phyloP scores from a whole-genome alignment of 345 rosid species.

The Syzygium grande region DNA sequence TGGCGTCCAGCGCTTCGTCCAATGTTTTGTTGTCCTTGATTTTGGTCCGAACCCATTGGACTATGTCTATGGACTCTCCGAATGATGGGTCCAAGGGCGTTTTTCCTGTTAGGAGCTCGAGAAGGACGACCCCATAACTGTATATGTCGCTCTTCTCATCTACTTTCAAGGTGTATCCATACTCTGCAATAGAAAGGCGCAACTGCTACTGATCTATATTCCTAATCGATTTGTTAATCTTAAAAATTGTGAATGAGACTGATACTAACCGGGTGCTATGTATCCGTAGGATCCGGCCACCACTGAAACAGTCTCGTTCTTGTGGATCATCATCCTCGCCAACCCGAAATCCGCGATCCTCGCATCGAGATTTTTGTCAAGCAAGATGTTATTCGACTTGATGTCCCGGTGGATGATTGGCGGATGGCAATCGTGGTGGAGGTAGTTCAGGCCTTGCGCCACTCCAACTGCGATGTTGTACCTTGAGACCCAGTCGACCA shows the following conservation, averaged over 20 bases:
- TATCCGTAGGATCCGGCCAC: slow-evolving; percentile 94
- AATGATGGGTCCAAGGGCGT: slow-evolving; percentile 74
- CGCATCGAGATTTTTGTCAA: slow-evolving; percentile 62
- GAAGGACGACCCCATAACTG: slow-evolving; percentile 68
- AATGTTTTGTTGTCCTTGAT: slow-evolving; percentile 38
- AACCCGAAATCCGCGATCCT: slow-evolving; percentile 88
- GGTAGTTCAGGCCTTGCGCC: slow-evolving; percentile 80
- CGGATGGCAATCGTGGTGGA: slow-evolving; percentile 79
- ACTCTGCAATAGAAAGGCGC: slow-evolving; percentile 32
- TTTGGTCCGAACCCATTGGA: slow-evolving; percentile 59
- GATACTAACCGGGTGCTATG: slow-evolving; percentile 66
- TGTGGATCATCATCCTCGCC: slow-evolving; percentile 77
- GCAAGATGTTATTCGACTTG: slow-evolving; percentile 81
- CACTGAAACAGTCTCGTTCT: slow-evolving; percentile 82
- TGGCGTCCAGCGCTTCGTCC: slow-evolving; percentile 54
- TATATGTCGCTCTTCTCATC: slow-evolving; percentile 90
- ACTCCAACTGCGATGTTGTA: slow-evolving; percentile 81
- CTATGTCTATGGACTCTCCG: slow-evolving; percentile 61
- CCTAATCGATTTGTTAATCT: not conserved
- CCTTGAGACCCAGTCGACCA: slow-evolving; percentile 89
- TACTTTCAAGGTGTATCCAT: slow-evolving; percentile 77
- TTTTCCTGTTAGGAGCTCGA: slow-evolving; percentile 77
- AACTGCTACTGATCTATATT: not conserved
- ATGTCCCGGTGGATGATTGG: slow-evolving; percentile 89
- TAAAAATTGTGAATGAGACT: not conserved